Percentiles rank a stretch among this genome's conserved stretches.
These are phyloP conservation scores for Solanum clarkiae DNA, from an alignment of 257 asterid species.

Conservation along the genomic window DNA sequence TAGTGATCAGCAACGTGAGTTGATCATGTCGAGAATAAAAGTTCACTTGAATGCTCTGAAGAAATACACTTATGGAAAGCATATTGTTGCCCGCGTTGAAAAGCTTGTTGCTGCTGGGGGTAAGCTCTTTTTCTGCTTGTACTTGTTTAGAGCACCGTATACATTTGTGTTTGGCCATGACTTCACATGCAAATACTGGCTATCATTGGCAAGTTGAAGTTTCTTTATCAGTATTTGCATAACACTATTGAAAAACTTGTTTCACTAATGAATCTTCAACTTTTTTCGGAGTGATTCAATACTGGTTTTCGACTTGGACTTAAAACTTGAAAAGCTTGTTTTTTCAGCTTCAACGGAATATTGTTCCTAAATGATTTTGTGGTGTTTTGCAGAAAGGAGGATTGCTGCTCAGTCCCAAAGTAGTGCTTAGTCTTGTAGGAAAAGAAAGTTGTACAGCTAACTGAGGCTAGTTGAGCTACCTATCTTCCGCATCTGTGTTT, in stretches of 20 bases:
- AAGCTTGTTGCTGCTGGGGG: constrained; percentile 86
- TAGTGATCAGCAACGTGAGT: constrained; percentile 69
- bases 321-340: not conserved
- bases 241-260: not conserved
- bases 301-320: not conserved
- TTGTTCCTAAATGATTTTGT: not conserved
- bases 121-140: constrained; percentile 3
- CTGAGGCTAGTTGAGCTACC: constrained; percentile 67
- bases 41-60: constrained; percentile 73
- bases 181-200: not conserved
- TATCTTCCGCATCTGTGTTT: not conserved
- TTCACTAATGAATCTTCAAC: not conserved
- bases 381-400: constrained; percentile 38
- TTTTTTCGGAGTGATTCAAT: not conserved
- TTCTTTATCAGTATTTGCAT: not conserved
- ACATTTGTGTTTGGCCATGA: not conserved
- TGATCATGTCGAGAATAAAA: constrained; percentile 61
- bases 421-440: constrained; percentile 23
- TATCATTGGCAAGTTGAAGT: not conserved
- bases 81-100: constrained; percentile 78
- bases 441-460: constrained; percentile 68
- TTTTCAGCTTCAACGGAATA: not conserved
- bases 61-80: constrained; percentile 80
- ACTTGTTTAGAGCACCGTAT: not conserved
- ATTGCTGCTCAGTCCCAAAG: constrained; percentile 29